phyloP scores from a whole-genome alignment of 2,329 filamentous ascomycete genomes.

The Fusarium xyrophilum region DNA sequence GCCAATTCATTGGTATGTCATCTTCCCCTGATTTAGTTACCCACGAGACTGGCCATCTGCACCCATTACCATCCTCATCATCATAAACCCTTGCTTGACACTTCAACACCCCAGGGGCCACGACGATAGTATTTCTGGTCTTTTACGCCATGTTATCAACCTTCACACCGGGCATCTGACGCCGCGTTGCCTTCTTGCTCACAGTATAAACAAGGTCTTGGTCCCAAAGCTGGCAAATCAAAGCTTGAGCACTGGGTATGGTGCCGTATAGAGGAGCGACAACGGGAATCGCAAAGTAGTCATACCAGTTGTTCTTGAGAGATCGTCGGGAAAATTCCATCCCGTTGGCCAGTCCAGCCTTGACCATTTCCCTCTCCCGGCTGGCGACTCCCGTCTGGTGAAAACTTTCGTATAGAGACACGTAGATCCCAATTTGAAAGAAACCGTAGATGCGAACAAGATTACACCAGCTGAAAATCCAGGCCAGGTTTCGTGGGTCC shows the following conservation, averaged over 20 bases:
- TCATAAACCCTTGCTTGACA: not conserved
- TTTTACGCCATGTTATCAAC: conserved; percentile 56
- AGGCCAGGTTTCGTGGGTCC: conserved; percentile 61
- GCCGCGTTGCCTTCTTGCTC: conserved; percentile 70
- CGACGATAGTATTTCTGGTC: not conserved
- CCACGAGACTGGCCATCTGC: not conserved
- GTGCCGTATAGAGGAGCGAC: conserved; percentile 73
- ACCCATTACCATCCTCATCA: not conserved
- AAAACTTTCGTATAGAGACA: conserved; percentile 72
- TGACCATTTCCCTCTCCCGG: conserved; percentile 71
- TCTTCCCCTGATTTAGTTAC: not conserved
- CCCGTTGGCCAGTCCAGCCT: conserved; percentile 67
- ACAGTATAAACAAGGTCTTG: conserved; percentile 73
- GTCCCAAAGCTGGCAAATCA: conserved; percentile 74
- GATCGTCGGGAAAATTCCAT: conserved; percentile 70
- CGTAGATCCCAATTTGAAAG: conserved; percentile 66
- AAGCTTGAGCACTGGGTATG: conserved; percentile 71
- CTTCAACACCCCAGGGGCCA: not conserved
- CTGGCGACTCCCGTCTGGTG: conserved; percentile 66
- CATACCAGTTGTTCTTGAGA: conserved; percentile 62
- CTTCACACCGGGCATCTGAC: conserved; percentile 55
- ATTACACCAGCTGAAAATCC: conserved; percentile 67
- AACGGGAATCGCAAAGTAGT: conserved; percentile 70
- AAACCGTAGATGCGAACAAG: conserved; percentile 67
- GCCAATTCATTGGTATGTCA: conserved; percentile 4